These are phyloP conservation scores for Wickerhamiella shivajii DNA, from an alignment of 805 yeast species.

Conservation along the genomic window DNA sequence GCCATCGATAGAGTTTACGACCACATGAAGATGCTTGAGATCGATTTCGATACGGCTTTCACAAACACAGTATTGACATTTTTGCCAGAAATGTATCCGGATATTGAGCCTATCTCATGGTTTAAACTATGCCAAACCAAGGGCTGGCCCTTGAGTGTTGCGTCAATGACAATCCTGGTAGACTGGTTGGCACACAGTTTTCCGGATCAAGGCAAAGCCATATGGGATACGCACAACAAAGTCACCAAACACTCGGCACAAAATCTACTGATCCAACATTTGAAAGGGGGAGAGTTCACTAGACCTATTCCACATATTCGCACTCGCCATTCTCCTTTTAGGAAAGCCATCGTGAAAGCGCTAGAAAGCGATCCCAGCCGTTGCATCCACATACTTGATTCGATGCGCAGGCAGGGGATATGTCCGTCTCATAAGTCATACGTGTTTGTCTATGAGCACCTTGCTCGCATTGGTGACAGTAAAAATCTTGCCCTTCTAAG, in stretches of 20 bases:
- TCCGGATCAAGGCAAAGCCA: slow-evolving; percentile 1
- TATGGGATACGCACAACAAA: background rate
- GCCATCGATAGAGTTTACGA: slow-evolving; percentile 9
- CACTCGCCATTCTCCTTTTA: too few relatives aligned
- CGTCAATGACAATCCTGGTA: slow-evolving; percentile 3
- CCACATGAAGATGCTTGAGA: slow-evolving; percentile 7
- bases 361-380: background rate
- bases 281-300: too few relatives aligned
- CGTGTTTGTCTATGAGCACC: slow-evolving; percentile 11
- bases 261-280: too few relatives aligned
- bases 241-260: too few relatives aligned
- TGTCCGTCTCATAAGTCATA: slow-evolving; percentile 10
- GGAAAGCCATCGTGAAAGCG: background rate
- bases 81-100: slow-evolving; percentile 12
- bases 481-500: slow-evolving; percentile 7
- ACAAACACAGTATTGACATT: slow-evolving; percentile 11
- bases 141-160: slow-evolving; percentile 12
- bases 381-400: slow-evolving; percentile 7
- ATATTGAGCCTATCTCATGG: slow-evolving; percentile 12
- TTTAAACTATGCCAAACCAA: slow-evolving; percentile 9
- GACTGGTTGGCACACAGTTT: slow-evolving; percentile 2
- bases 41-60: slow-evolving; percentile 7
- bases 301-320: too few relatives aligned
- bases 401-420: slow-evolving; percentile 11
- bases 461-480: slow-evolving; percentile 1